Evolutionary conservation across 352 stramenopile species (phyloP), one percentile per base, ranked within the genome.

Genomic region (Pythium phragmitis): DNA sequence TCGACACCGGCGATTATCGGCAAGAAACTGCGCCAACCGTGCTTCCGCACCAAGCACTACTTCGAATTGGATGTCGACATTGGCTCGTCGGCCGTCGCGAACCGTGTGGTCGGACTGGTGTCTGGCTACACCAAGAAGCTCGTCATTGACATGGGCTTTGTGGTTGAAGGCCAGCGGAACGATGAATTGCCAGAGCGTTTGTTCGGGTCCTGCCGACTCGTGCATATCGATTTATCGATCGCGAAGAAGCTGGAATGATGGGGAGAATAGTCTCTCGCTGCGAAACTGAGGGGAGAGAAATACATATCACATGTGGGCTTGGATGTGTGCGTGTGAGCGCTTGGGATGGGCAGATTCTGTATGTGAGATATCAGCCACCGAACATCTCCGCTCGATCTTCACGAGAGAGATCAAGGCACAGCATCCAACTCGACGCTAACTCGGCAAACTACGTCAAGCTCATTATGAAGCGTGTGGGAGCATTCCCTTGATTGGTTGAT

Each of bases 61-160:
- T 92, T 92, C 57, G 83, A 92, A 57, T 55, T 92, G 39, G 83
- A 88, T 49, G 72, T 92, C 21, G 83, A 92, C 55, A 88, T 92
- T 54, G 74, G 69, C 3, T 91, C 81, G 2, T 89, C 80, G 12
- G 80, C 81, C 19, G 82, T 92, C 28, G 83, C 83, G 9, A 92
- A 91, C 56, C 81, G 82, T 51, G 83, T 92, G 39, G 80, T 89
- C 4, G 81, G 81, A 6, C 72, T 92, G 19, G 83, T 91, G 0
- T 74, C 73, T 1, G 80, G 83, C 0, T 92, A 91, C 62, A 81
- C 81, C 4, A 92, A 92, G 67, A 92, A 91, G 56, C 72, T 92
- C 42, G 81, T 92, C 47, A 89, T 92, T 57, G 81, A 92, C 69
- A 91, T 92, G 82, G 82, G 81, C 26, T 92, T 89, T 49, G 48